Base-by-base conservation (phyloP, 139 green algal genomes). In the Micractinium conductrix region DNA sequence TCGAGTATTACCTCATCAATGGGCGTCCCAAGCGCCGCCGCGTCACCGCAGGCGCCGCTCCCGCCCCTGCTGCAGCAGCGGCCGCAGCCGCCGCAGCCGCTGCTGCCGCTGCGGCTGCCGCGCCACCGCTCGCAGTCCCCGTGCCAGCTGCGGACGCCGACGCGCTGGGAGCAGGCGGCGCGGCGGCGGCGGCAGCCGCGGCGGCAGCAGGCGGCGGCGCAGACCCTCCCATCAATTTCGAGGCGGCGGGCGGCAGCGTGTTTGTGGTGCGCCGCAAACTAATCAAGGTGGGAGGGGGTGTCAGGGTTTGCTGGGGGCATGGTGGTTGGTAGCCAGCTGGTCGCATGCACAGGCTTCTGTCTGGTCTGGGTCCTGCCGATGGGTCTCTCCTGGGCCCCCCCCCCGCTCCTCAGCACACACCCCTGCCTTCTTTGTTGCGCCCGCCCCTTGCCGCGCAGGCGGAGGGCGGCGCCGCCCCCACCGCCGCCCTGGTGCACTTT, bases 201-300 rank as follows among this genome's bases (percentile, higher is more conserved):
- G 74, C 45, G 65, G 65, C 65, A 44, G n/a, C 33, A 62, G 30
- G 74, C 19, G 48, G 44, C 33, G n/a, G 40, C 38, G 70, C 43
- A 3, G 78, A 88, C 65, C 35, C 69, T 6, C 50, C 63, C 19
- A 80, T 88, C n/a, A 88, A 88, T n/a, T 88, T 83, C 33, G 62
- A 88, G 63, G 85, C 85, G 1, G 85, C 78, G 2, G 85, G 85
- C 30, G 45, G 38, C 37, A 14, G 55, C 10, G 76, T 84, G 62
- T 88, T 88, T 81, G 85, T 88, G n/a, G 48, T 88, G 48, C 85
- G 85, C 12, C 85, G 85, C 74, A 88, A 86, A 74, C 74, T 88
- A 1, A 71, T 82, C 38, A 82, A 82, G 76, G 76, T 58, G 19
- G 14, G 37, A 9, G n/a, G n/a, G n/a, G n/a, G n/a, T n/a, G n/a